phyloP scores from a whole-genome alignment of 192 early-diverging fungal species.

The Thoreauomyces humboldtii region DNA sequence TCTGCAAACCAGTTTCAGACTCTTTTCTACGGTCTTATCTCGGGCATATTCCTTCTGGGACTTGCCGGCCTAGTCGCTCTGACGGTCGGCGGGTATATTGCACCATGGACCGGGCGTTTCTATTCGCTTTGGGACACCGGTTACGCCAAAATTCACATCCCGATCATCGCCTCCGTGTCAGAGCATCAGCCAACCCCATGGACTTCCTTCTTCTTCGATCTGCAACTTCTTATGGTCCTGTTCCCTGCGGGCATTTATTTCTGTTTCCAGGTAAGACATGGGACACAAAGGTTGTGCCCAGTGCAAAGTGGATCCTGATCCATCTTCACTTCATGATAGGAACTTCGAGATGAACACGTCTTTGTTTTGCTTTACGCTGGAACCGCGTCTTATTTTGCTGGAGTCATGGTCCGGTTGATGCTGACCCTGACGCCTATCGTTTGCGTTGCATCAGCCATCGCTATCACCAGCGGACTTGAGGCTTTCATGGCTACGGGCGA shows the following conservation, averaged over 20 bases:
- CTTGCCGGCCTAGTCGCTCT: constrained; percentile 67
- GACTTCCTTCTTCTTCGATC: constrained; percentile 99
- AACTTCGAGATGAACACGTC: constrained; percentile 94
- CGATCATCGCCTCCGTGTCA: constrained; percentile 99
- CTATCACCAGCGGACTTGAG: constrained; percentile 84
- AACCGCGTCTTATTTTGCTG: constrained; percentile 99
- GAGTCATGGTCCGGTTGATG: constrained; percentile 99
- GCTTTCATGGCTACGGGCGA: constrained; percentile 64
- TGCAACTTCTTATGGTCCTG: constrained; percentile 92
- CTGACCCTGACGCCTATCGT: constrained; percentile 97
- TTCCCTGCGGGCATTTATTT: constrained; percentile 98
- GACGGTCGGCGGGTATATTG: constrained; percentile 82
- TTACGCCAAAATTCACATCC: constrained; percentile 99
- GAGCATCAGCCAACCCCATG: constrained; percentile 99
- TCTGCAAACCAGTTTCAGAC: constrained; percentile 82
- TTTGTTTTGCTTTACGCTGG: constrained; percentile 95
- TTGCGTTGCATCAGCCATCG: constrained; percentile 89
- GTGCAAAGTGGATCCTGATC: no score
- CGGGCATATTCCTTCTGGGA: constrained; percentile 52
- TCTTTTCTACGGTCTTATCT: constrained; percentile 70
- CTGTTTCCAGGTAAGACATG: constrained; percentile 73
- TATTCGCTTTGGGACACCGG: constrained; percentile 99
- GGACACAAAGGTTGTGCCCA: no score
- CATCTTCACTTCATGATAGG: constrained; percentile 25
- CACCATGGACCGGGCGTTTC: constrained; percentile 98